Conservation (phyloP, 1,139 yeast species). For the Pichia sp. region DNA sequence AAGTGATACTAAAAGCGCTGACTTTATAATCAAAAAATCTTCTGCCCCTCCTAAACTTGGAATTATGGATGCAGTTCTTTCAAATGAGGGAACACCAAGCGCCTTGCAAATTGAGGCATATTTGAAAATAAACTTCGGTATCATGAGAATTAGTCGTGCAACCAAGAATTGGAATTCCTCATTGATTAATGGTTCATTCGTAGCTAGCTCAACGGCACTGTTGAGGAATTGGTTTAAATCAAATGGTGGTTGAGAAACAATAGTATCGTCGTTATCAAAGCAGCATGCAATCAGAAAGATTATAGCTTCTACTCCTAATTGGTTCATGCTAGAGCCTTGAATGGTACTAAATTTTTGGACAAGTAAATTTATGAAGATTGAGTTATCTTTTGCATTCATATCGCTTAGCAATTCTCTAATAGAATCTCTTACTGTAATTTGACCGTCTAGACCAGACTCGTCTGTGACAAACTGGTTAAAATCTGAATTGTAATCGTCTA, state of each 20-base stretch:
- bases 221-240: slow-evolving; percentile 15
- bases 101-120: slow-evolving; percentile 38
- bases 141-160: slow-evolving; percentile 43
- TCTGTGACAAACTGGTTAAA: slow-evolving; percentile 67
- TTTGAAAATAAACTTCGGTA: slow-evolving; percentile 57
- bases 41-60: slow-evolving; percentile 21
- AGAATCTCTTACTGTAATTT: slow-evolving; percentile 48
- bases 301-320: slow-evolving; percentile 36
- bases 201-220: slow-evolving; percentile 11
- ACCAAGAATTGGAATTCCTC: slow-evolving; percentile 34
- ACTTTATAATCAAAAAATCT: slow-evolving; percentile 34
- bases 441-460: slow-evolving; percentile 60
- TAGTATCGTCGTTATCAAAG: slow-evolving; percentile 43
- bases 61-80: slow-evolving; percentile 31
- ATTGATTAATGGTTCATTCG: slow-evolving; percentile 9
- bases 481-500: slow-evolving; percentile 44
- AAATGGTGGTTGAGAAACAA: slow-evolving; percentile 24
- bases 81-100: slow-evolving; percentile 39
- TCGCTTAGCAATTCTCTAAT: slow-evolving; percentile 48
- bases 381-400: slow-evolving; percentile 38
- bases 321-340: slow-evolving; percentile 1
- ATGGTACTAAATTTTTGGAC: slow-evolving; percentile 19
- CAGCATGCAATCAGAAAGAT: slow-evolving; percentile 40
- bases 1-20: slow-evolving; percentile 50
- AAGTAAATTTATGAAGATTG: slow-evolving; percentile 29